phyloP scores from a whole-genome alignment of 2,329 filamentous ascomycete species.

The Ambrosiella xylebori region DNA sequence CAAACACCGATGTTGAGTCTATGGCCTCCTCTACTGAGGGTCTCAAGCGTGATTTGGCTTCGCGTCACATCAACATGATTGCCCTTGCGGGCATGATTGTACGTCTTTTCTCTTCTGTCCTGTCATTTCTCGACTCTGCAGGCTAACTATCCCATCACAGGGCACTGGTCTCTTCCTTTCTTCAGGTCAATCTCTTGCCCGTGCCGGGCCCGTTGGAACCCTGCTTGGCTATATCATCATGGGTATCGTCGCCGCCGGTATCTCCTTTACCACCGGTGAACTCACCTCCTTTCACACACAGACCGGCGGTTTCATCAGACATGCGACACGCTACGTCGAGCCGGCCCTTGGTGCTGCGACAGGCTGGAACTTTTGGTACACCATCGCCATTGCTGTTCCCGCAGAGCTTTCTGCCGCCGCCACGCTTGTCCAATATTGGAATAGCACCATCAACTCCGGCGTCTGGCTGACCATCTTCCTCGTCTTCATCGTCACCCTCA shows the following conservation, averaged over 20 bases:
- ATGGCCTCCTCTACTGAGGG: not conserved
- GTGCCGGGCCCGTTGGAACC: constrained; percentile 26
- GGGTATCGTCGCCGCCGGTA: constrained; percentile 35
- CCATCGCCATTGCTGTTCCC: constrained; percentile 23
- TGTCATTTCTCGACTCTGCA: not conserved
- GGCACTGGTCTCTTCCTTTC: constrained; percentile 32
- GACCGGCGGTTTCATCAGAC: constrained; percentile 18
- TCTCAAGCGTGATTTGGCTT: constrained; percentile 16
- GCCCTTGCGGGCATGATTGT: constrained; percentile 21
- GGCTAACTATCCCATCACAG: constrained; percentile 14
- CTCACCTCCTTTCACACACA: constrained; percentile 19
- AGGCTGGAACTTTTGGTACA: constrained; percentile 20
- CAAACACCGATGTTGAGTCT: not conserved
- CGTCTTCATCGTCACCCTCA: constrained; percentile 20
- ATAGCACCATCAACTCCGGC: constrained; percentile 20
- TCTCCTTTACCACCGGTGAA: constrained; percentile 30
- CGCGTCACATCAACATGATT: constrained; percentile 22
- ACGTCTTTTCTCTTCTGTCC: not conserved
- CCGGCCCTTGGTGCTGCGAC: constrained; percentile 18
- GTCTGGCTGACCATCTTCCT: constrained; percentile 24
- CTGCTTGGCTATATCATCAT: constrained; percentile 26
- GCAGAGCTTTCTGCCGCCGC: constrained; percentile 25
- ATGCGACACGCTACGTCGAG: constrained; percentile 19
- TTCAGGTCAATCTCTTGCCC: constrained; percentile 30
- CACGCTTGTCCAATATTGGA: constrained; percentile 23